Evolutionary conservation across 495 filamentous ascomycete genomes (phyloP), one percentile per base, ranked within the genome.

Genomic region (Barbatosphaeria neglecta): DNA sequence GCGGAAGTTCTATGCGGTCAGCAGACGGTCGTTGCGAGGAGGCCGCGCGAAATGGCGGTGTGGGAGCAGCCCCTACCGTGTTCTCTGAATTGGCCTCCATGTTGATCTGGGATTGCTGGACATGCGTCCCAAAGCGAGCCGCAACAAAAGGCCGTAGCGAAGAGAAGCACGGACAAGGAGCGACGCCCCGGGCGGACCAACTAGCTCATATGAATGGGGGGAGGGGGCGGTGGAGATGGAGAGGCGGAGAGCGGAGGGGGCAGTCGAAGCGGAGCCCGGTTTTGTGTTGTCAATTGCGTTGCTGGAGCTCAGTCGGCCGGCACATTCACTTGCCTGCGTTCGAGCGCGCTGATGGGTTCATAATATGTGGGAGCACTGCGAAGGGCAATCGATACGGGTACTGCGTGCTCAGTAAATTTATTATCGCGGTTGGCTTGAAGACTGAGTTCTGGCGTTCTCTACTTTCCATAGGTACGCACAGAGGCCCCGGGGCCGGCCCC

Each of bases 21-120:
- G 48, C 40, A 33, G 47, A 10, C 10, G 10, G 38, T 13, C 13
- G 15, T 43, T 10, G 17, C 19, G 18, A 27, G 9, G 37, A 28
- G 28, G 31, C n/a, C 18, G 18, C n/a, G 22, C 39, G 28, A 43
- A 22, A n/a, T 28, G 16, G 6, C 44, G 31, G 23, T n/a, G 22
- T 16, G 23, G 16, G 9, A 18, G 10, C 22, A 19, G 33, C 13
- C 50, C 52, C 38, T 64, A 69, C 68, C 58, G 51, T 43, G 57
- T 71, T 71, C 42, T 72, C 68, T 22, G 50, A 43, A 28, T 50
- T 38, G 35, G n/a, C n/a, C n/a, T 70, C 68, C 70, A 72, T 74
- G 41, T 43, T 64, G 59, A 53, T 33, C 9, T 45, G n/a, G n/a
- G n/a, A 35, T 4, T 15, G 31, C 31, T 47, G 52, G 48, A 51